Evolutionary conservation across 805 yeast genomes (phyloP).

Genomic region (Cyberlindnera maritima): DNA sequence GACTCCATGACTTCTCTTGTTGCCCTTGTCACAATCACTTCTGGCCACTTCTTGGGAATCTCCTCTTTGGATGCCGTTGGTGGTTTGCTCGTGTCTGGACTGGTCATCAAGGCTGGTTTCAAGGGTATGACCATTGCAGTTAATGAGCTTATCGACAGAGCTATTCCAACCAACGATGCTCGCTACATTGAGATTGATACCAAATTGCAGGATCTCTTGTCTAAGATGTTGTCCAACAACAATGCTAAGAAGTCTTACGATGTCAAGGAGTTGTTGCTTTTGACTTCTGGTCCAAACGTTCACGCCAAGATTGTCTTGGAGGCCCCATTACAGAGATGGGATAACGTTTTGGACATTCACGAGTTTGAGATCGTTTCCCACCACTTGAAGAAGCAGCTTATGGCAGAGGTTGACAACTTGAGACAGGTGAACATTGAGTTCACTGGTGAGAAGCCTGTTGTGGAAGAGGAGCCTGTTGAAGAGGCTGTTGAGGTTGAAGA

Average conservation of each 20-base stretch:
- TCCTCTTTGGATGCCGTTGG: slow-evolving; percentile 92
- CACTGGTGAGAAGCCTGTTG: slow-evolving; percentile 32
- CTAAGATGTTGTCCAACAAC: slow-evolving; percentile 39
- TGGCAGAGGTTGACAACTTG: slow-evolving; percentile 39
- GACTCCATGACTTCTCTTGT: slow-evolving; percentile 91
- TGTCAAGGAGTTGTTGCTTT: slow-evolving; percentile 42
- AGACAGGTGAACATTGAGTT: slow-evolving; percentile 42
- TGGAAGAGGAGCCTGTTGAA: slow-evolving; percentile 21
- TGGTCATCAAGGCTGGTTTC: slow-evolving; percentile 83
- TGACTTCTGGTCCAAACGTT: slow-evolving; percentile 58
- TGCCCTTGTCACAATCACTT: slow-evolving; percentile 82
- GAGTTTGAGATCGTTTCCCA: slow-evolving; percentile 42
- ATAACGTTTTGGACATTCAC: slow-evolving; percentile 36
- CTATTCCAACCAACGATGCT: slow-evolving; percentile 50
- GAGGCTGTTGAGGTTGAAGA: slow-evolving; percentile 12
- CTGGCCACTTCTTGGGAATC: slow-evolving; percentile 74
- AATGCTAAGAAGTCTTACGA: slow-evolving; percentile 37
- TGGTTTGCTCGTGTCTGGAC: slow-evolving; percentile 78
- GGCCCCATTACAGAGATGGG: slow-evolving; percentile 46
- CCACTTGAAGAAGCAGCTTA: slow-evolving; percentile 34
- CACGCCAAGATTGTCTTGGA: slow-evolving; percentile 35
- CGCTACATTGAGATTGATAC: slow-evolving; percentile 43
- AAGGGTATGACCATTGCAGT: slow-evolving; percentile 67
- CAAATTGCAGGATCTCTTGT: slow-evolving; percentile 35
- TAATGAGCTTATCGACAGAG: slow-evolving; percentile 75